Evolutionary conservation across 768 basidiomycete genomes (phyloP).

Genomic region (Phlegmacium glaucopus): DNA sequence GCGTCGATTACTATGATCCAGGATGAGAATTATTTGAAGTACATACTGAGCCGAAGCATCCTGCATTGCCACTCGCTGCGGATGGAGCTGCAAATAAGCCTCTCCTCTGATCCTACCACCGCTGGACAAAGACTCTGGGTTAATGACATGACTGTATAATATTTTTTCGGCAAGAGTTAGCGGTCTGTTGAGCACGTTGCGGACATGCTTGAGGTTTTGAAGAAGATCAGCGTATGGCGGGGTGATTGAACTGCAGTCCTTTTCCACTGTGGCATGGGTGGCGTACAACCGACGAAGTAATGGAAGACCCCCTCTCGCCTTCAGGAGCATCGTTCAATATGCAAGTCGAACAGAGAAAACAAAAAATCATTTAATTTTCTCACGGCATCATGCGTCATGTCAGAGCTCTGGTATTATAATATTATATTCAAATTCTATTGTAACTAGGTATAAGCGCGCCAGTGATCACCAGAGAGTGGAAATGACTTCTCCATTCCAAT

Average conservation of each 20-base stretch:
- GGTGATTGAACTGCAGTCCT: conserved; percentile 60
- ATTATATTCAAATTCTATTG: neutral
- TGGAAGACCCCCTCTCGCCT: conserved; percentile 19
- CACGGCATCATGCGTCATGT: too few species aligned
- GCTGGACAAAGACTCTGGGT: conserved; percentile 67
- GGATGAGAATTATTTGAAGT: neutral
- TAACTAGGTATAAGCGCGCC: neutral
- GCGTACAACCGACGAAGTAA: conserved; percentile 31
- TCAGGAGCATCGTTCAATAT: conserved; percentile 18
- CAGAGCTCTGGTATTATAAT: too few species aligned
- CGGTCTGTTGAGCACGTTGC: conserved; percentile 69
- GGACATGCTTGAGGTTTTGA: conserved; percentile 66
- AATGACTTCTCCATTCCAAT: conserved; percentile 54
- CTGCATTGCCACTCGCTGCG: conserved; percentile 97
- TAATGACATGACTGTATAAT: conserved; percentile 85
- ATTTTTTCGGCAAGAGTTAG: conserved; percentile 98
- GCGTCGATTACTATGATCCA: conserved; percentile 9
- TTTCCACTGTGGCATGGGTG: conserved; percentile 36
- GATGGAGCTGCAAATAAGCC: conserved; percentile 84
- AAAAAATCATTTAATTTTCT: too few species aligned
- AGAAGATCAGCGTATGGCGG: conserved; percentile 80
- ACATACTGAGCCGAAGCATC: conserved; percentile 88
- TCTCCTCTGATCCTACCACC: conserved; percentile 78
- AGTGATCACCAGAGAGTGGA: conserved; percentile 58
- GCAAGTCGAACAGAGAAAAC: too few species aligned